Evolutionary conservation across 164 flowering plant species (phyloP).

Genomic region (Stephania yunnanensis): DNA sequence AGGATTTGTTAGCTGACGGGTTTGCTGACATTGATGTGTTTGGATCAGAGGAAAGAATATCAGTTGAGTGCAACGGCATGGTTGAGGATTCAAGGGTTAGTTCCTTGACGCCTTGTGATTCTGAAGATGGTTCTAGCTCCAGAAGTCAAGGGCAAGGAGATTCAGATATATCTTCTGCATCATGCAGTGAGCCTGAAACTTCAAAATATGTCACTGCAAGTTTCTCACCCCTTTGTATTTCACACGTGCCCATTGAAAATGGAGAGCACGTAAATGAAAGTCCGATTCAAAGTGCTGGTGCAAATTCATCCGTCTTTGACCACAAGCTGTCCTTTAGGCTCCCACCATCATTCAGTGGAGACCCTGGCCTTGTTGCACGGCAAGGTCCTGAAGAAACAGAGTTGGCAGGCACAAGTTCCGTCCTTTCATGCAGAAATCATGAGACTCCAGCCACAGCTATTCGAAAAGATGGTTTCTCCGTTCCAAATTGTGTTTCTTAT

Average conservation of each 20-base stretch:
- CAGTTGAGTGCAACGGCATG: not conserved
- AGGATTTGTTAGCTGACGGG: conserved; percentile 11
- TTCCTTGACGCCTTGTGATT: conserved; percentile 10
- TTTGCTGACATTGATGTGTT: conserved; percentile 7
- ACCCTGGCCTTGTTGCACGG: not conserved
- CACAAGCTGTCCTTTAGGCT: conserved; percentile 6
- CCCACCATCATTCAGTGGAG: not conserved
- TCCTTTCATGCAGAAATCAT: conserved; percentile 3
- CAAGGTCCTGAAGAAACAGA: conserved; percentile 5
- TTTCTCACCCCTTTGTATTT: conserved; percentile 14
- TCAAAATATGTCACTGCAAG: conserved; percentile 11
- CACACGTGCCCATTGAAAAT: conserved; percentile 19
- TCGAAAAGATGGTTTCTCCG: conserved; percentile 6
- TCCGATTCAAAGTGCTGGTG: not conserved
- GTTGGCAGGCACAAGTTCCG: conserved; percentile 7
- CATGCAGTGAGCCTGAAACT: conserved; percentile 7
- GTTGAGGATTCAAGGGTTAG: not conserved
- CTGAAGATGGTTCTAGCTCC: conserved; percentile 18
- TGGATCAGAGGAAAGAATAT: not conserved
- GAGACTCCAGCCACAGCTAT: conserved; percentile 4
- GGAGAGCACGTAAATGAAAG: conserved; percentile 16
- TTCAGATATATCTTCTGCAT: conserved; percentile 12
- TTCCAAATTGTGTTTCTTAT: conserved; percentile 9
- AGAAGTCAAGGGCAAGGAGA: conserved; percentile 12
- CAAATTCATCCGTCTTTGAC: conserved; percentile 4